phyloP scores from a whole-genome alignment of 352 stramenopile genomes.

The Pythium graminicola region DNA sequence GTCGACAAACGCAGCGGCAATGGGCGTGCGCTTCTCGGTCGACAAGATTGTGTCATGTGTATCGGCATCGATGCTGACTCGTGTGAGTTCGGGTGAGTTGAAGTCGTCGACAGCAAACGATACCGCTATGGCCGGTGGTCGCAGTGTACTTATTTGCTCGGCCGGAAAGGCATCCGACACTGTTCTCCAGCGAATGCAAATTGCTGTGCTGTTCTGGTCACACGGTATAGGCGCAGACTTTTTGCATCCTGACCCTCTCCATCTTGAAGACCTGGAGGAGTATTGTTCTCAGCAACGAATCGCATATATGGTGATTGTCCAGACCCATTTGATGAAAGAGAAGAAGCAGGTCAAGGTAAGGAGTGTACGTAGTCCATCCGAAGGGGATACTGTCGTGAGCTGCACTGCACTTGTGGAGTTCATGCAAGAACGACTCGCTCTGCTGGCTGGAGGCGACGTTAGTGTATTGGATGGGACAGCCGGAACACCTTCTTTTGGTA shows the following conservation, averaged over 20 bases:
- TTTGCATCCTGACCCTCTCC: slow-evolving; percentile 69
- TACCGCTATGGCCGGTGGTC: slow-evolving; percentile 35
- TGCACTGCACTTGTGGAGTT: slow-evolving; percentile 57
- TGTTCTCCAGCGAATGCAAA: slow-evolving; percentile 70
- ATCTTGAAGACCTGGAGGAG: slow-evolving; percentile 77
- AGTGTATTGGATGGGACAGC: slow-evolving; percentile 3
- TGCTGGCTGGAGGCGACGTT: slow-evolving; percentile 4
- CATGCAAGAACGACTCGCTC: slow-evolving; percentile 43
- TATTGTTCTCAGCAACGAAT: slow-evolving; percentile 73
- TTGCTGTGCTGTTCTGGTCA: slow-evolving; percentile 68
- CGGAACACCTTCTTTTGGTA: not conserved
- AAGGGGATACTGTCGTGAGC: slow-evolving; percentile 63
- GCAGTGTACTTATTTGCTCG: slow-evolving; percentile 71
- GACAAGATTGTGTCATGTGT: slow-evolving; percentile 82
- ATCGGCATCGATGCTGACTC: slow-evolving; percentile 33
- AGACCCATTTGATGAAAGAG: slow-evolving; percentile 75
- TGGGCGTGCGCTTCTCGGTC: slow-evolving; percentile 80
- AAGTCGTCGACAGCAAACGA: slow-evolving; percentile 3
- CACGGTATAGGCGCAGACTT: slow-evolving; percentile 73
- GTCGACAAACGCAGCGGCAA: slow-evolving; percentile 56
- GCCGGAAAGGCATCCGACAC: slow-evolving; percentile 65
- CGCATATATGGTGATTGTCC: slow-evolving; percentile 82
- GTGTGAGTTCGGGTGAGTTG: slow-evolving; percentile 18
- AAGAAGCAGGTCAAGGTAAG: slow-evolving; percentile 85
- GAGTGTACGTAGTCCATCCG: slow-evolving; percentile 54